phyloP scores from a whole-genome alignment of 2,329 filamentous ascomycete species.

The Calonectria pseudoturangicola region DNA sequence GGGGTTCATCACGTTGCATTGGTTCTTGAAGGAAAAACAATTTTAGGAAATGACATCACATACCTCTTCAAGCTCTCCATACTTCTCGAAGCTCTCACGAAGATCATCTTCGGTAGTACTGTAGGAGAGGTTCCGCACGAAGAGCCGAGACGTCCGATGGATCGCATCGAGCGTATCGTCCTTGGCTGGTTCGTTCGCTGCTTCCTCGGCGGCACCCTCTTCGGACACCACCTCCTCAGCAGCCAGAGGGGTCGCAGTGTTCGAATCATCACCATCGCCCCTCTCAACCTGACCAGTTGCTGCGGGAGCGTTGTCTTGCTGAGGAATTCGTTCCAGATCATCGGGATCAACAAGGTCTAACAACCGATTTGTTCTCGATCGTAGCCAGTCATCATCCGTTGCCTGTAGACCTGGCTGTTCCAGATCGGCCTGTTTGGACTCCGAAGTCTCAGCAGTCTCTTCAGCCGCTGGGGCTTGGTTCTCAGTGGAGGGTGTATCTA shows the following conservation, averaged over 20 bases:
- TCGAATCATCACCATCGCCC: slow-evolving; percentile 43
- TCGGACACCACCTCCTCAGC: slow-evolving; percentile 47
- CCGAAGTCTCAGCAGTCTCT: slow-evolving; percentile 48
- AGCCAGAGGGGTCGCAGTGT: slow-evolving; percentile 41
- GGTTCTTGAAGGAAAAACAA: slow-evolving; percentile 31
- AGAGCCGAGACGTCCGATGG: slow-evolving; percentile 84
- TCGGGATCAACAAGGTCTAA: slow-evolving; percentile 89
- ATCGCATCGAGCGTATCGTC: slow-evolving; percentile 67
- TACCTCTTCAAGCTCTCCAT: slow-evolving; percentile 92
- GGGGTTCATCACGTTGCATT: slow-evolving; percentile 90
- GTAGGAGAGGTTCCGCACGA: slow-evolving; percentile 92
- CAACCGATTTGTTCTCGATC: slow-evolving; percentile 89
- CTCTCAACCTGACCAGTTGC: slow-evolving; percentile 45
- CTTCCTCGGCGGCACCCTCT: slow-evolving; percentile 53
- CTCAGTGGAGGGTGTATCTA: slow-evolving; percentile 39
- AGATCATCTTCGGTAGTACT: slow-evolving; percentile 86
- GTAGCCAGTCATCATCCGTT: slow-evolving; percentile 92
- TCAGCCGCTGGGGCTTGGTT: slow-evolving; percentile 40
- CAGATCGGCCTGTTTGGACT: slow-evolving; percentile 47
- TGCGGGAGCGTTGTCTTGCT: slow-evolving; percentile 43
- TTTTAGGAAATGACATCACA: slow-evolving; percentile 61
- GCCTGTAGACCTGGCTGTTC: slow-evolving; percentile 63
- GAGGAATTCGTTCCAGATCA: slow-evolving; percentile 62
- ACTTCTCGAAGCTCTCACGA: slow-evolving; percentile 80
- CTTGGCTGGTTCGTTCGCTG: slow-evolving; percentile 54